Base-by-base conservation (phyloP, 441 rosid species). In the Erodium texanum region DNA sequence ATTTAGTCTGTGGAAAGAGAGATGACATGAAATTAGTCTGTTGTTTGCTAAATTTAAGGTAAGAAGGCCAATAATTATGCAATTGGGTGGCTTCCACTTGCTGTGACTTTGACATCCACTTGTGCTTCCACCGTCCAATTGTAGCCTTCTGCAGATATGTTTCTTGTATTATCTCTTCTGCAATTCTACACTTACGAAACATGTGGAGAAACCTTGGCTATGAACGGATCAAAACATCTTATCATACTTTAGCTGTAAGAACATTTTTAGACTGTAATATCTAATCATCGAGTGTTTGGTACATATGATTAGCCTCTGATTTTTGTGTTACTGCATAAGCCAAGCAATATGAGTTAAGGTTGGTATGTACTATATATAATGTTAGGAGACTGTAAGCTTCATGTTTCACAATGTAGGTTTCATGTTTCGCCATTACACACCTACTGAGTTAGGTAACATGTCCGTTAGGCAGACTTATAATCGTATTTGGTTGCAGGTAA, bases 71-170 rank as follows among this genome's bases (percentile, higher is more conserved):
- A 54, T 54, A 19, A 54, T 54, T 7, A 7, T 54, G 61, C 10
- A 54, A 20, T 6, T 54, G 23, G 23, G 61, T 54, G 61, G 61
- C 11, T 54, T 54, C 61, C 61, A 54, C 16, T 54, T 54, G 61
- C 24, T 54, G 61, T 54, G 61, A 54, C 24, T 54, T 54, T 54
- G 61, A 54, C 61, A 54, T 8, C 61, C 61, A 54, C 61, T 54
- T 36, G 41, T 36, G 41, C 7, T 36, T 36, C 8, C 41, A 36
- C 36, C 36, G 6, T 32, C 36, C 36, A 32, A 32, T 32, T 0
- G 6, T 32, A 32, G 36, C 18, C 59, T 52, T 52, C 59, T 52
- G 59, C 59, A 52, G n/a, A n/a, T 18, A n/a, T 16, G 18, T 52
- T 52, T 52, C 59, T 5, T 52, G 20, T 3, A 52, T 18, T n/a